Evolutionary conservation across 345 rosid genomes (phyloP).

Genomic region (Viola odorata): DNA sequence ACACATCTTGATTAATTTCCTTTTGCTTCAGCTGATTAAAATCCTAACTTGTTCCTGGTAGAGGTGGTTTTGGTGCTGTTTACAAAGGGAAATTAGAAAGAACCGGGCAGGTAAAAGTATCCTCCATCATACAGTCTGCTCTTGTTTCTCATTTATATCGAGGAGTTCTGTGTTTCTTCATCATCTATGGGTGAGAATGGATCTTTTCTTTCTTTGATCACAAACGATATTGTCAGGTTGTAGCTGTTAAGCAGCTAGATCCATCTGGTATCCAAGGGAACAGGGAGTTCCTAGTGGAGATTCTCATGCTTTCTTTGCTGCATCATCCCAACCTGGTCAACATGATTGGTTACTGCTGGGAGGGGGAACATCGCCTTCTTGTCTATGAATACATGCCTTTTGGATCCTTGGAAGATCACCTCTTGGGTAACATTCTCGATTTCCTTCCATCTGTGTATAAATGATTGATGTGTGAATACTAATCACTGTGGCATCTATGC

Average conservation of each 20-base stretch:
- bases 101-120: conserved; percentile 47
- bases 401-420: conserved; percentile 68
- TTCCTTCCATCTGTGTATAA: too few relatives aligned
- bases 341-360: conserved; percentile 68
- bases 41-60: conserved; percentile 30
- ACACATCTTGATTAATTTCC: not conserved
- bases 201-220: not conserved
- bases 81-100: conserved; percentile 42
- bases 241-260: conserved; percentile 73
- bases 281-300: conserved; percentile 76
- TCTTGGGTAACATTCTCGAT: conserved; percentile 35
- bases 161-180: not conserved
- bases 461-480: too few relatives aligned
- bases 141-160: not conserved
- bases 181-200: not conserved
- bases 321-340: conserved; percentile 65
- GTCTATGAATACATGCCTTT: conserved; percentile 65
- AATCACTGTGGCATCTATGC: not conserved
- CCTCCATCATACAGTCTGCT: not conserved
- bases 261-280: conserved; percentile 64
- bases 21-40: not conserved
- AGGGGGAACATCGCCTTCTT: conserved; percentile 68
- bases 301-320: conserved; percentile 72
- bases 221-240: conserved; percentile 31
- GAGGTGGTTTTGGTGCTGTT: conserved; percentile 80